phyloP scores from a whole-genome alignment of 768 basidiomycete species.

The Boletus bicolor region DNA sequence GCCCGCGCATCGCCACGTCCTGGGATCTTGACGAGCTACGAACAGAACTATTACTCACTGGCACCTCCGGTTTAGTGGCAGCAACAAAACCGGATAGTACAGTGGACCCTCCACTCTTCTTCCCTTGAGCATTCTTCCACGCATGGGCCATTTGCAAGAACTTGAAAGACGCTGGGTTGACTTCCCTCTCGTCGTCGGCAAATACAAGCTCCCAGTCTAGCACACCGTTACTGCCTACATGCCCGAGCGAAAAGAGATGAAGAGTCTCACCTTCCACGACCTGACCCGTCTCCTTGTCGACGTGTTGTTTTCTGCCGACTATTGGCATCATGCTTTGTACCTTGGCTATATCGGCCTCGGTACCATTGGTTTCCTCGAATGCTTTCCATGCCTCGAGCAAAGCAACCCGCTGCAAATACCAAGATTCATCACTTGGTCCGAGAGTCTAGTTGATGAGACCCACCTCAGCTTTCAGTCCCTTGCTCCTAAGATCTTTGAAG shows the following conservation, averaged over 20 bases:
- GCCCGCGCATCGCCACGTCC: constrained; percentile 26
- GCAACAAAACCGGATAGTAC: constrained; percentile 49
- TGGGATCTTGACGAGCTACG: constrained; percentile 11
- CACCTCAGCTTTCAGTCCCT: constrained; percentile 87
- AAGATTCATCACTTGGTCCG: neutral
- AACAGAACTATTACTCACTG: constrained; percentile 1
- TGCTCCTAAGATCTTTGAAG: constrained; percentile 81
- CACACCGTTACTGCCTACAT: constrained; percentile 3
- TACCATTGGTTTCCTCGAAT: constrained; percentile 82
- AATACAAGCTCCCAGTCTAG: constrained; percentile 94
- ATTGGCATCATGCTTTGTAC: constrained; percentile 94
- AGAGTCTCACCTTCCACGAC: constrained; percentile 72
- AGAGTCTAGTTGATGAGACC: constrained; percentile 17
- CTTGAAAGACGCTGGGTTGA: constrained; percentile 91
- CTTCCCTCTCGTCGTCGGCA: constrained; percentile 92
- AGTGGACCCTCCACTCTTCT: constrained; percentile 34
- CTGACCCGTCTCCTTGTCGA: constrained; percentile 81
- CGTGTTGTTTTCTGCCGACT: constrained; percentile 77
- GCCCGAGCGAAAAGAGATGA: neutral
- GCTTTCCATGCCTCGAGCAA: constrained; percentile 94
- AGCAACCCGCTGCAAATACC: constrained; percentile 68
- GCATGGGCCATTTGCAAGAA: constrained; percentile 94
- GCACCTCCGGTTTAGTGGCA: constrained; percentile 26
- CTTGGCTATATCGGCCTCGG: constrained; percentile 67
- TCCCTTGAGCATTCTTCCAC: constrained; percentile 65